Conservation (phyloP, 1,284 basidiomycete genomes). For the Trichosporon asahii region DNA sequence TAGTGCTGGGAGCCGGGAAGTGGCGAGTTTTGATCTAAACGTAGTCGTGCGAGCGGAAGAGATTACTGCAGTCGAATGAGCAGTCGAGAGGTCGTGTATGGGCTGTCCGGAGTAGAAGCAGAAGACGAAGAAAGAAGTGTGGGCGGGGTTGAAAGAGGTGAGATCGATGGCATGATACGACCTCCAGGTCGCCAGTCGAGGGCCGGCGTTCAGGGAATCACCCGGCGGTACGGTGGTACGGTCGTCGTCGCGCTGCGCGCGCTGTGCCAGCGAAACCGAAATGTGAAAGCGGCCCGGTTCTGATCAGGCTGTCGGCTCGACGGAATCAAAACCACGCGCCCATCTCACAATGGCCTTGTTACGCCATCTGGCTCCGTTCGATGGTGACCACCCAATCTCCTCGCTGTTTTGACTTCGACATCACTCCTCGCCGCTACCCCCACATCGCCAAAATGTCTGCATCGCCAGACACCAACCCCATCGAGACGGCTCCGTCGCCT, state of each 20-base stretch:
- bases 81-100: not conserved
- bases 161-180: not conserved
- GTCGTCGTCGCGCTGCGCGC: not conserved
- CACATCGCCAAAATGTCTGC: conserved; percentile 13
- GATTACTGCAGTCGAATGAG: not conserved
- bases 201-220: not conserved
- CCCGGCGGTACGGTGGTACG: not conserved
- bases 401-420: not conserved
- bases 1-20: not conserved
- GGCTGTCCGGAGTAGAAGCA: not conserved
- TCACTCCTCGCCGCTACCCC: not conserved
- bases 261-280: not conserved
- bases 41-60: not conserved
- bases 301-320: not conserved
- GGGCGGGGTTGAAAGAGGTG: not conserved
- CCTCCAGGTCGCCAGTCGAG: conserved; percentile 2
- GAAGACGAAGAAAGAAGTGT: not conserved
- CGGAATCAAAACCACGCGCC: not conserved
- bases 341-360: not conserved
- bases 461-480: conserved; percentile 13
- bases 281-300: not conserved
- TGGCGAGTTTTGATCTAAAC: not conserved
- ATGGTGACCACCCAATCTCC: not conserved
- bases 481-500: conserved; percentile 7
- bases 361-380: conserved; percentile 2